phyloP scores from a whole-genome alignment of 164 flowering plant genomes.

The Piper betle region DNA sequence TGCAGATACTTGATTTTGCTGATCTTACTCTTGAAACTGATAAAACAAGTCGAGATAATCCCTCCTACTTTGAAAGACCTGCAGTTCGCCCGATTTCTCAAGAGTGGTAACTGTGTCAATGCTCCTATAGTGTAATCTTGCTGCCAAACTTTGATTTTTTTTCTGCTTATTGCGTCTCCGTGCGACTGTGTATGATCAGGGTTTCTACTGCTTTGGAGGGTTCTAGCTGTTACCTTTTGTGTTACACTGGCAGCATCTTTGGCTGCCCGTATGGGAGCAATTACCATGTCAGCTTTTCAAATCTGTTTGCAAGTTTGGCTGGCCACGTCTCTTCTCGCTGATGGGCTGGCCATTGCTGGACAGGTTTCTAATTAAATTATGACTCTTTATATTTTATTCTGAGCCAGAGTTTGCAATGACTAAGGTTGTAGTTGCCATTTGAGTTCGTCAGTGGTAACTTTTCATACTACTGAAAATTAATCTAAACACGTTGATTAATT shows the following conservation, averaged over 20 bases:
- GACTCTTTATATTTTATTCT: background rate
- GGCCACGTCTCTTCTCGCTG: slow-evolving; percentile 81
- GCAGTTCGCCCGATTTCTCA: slow-evolving; percentile 64
- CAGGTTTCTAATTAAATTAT: slow-evolving; percentile 31
- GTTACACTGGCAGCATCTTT: slow-evolving; percentile 86
- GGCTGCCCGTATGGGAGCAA: slow-evolving; percentile 80
- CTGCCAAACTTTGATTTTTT: background rate
- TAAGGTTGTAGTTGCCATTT: no score
- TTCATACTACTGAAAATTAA: no score
- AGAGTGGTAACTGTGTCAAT: slow-evolving; percentile 39
- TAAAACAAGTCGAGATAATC: slow-evolving; percentile 45
- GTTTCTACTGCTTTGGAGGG: slow-evolving; percentile 47
- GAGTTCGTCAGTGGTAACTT: no score
- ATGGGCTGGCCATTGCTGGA: slow-evolving; percentile 82
- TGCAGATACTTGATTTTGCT: slow-evolving; percentile 64
- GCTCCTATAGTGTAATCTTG: background rate
- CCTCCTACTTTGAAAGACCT: slow-evolving; percentile 63
- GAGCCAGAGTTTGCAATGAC: background rate
- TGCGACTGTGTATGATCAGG: slow-evolving; percentile 29
- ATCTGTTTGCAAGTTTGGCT: slow-evolving; percentile 87
- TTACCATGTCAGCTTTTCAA: slow-evolving; percentile 94
- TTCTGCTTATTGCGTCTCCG: background rate
- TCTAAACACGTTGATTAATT: no score
- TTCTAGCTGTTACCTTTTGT: slow-evolving; percentile 78
- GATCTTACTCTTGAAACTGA: slow-evolving; percentile 45